Evolutionary conservation across 2,329 filamentous ascomycete genomes (phyloP), one percentile per base, ranked within the genome.

Genomic region (Fusarium foetens): DNA sequence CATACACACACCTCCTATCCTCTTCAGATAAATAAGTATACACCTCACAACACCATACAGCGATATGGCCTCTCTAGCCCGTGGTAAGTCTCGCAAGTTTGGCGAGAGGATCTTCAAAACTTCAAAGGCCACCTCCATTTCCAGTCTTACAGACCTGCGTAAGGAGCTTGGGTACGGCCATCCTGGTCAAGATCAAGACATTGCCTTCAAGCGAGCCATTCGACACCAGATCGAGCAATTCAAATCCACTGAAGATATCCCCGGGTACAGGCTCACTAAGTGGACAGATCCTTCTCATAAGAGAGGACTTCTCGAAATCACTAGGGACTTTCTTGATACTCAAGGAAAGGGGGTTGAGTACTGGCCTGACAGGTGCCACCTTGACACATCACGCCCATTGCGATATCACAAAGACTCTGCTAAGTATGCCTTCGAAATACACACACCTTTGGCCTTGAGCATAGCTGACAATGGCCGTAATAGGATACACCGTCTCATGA

Each of bases 251-350:
- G 43, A 57, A 4, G 49, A 39, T 0, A 16, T 70, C 0, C 66
- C 29, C 0, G 73, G 55, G 12, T 23, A 48, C 3, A 62, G 53
- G 8, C 54, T 74, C 14, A 46, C 62, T 3, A 54, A 41, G 42
- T 75, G 73, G 73, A 67, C n/a, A 27, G 36, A n/a, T 1, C 39
- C 42, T 25, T 12, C n/a, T 14, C 72, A 75, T 14, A 68, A 74
- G 16, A 54, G 39, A 33, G 73, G 68, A 7, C 57, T 75, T 21
- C 25, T 61, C 14, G 70, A 75, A 13, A 52, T 75, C 39, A 64
- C 71, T 4, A 52, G 49, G 5, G 36, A 61, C 19, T 75, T 75
- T 14, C 63, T 75, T 10, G 35, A 65, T 7, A 42, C 29, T 10
- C 31, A 74, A 17, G 52, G 39, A 6, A 75, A 70, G n/a, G 73